Percentiles rank a stretch among this genome's conserved stretches.
phyloP scores from a whole-genome alignment of 257 asterid genomes.

The Perilla frutescens region DNA sequence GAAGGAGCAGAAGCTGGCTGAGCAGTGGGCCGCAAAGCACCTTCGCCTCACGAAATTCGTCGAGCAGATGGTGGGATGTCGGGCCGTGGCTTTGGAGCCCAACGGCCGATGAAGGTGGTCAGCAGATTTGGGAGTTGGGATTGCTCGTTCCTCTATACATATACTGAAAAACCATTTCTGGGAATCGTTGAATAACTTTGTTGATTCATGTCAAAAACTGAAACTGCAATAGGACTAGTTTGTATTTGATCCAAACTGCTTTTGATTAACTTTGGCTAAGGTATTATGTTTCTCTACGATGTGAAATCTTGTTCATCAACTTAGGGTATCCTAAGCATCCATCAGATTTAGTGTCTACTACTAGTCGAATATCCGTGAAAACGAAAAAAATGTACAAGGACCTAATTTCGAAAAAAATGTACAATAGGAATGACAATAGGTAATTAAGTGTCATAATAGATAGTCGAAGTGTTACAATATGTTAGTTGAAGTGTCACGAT shows the following conservation, averaged over 20 bases:
- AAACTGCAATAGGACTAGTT: constrained; percentile 5
- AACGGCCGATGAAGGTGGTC: constrained; percentile 41
- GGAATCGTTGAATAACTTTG: constrained; percentile 26
- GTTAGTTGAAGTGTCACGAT: no score
- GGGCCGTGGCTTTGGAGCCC: constrained; percentile 46
- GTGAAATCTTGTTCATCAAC: neutral
- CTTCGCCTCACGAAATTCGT: constrained; percentile 63
- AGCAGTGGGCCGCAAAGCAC: constrained; percentile 92
- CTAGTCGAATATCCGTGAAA: no score
- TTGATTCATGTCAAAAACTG: neutral
- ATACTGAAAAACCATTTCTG: constrained; percentile 5
- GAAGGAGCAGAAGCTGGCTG: constrained; percentile 88
- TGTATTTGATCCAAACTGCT: constrained; percentile 7
- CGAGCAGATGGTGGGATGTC: constrained; percentile 77
- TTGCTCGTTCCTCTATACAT: neutral
- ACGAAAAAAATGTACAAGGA: no score
- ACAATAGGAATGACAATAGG: no score
- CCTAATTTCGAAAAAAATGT: no score
- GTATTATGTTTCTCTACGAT: neutral
- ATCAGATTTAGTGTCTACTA: no score
- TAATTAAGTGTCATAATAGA: no score
- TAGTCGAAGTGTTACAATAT: no score
- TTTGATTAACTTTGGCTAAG: constrained; percentile 7
- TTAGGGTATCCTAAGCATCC: neutral
- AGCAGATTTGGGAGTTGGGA: neutral